These are phyloP conservation scores for Exophiala viscosa DNA, from an alignment of 2,329 filamentous ascomycete species.

Conservation along the genomic window DNA sequence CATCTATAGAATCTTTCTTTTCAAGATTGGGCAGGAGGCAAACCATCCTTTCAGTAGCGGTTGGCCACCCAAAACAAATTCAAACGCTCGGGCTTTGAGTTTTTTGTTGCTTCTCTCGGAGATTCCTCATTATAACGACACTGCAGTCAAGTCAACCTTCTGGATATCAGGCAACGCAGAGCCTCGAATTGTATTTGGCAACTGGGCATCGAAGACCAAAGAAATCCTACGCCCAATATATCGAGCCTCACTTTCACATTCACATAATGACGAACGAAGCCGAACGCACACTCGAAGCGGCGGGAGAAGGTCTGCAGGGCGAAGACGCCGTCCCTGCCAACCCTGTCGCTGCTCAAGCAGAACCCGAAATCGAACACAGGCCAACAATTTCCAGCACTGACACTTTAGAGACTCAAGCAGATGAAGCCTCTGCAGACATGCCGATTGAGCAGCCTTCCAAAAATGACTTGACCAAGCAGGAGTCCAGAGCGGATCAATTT, in stretches of 20 bases:
- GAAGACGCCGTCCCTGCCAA: neutral
- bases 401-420: constrained; percentile 5
- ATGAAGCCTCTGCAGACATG: neutral
- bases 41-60: too few relatives aligned
- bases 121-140: too few relatives aligned
- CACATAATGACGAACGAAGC: neutral
- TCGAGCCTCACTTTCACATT: neutral
- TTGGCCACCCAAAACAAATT: too few relatives aligned
- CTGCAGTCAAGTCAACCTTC: too few relatives aligned
- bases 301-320: neutral
- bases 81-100: too few relatives aligned
- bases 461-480: constrained; percentile 13
- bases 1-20: too few relatives aligned
- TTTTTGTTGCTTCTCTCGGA: too few relatives aligned
- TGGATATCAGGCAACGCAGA: too few relatives aligned
- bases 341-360: neutral
- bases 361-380: neutral
- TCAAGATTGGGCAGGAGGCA: too few relatives aligned
- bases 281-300: neutral
- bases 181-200: too few relatives aligned
- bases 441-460: neutral
- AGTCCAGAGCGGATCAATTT: constrained; percentile 38
- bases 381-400: too few relatives aligned
- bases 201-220: too few relatives aligned
- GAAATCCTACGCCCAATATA: neutral